These are phyloP conservation scores for Calcarisporium arbuscula DNA, from an alignment of 2,329 filamentous ascomycete species.

Conservation along the genomic window DNA sequence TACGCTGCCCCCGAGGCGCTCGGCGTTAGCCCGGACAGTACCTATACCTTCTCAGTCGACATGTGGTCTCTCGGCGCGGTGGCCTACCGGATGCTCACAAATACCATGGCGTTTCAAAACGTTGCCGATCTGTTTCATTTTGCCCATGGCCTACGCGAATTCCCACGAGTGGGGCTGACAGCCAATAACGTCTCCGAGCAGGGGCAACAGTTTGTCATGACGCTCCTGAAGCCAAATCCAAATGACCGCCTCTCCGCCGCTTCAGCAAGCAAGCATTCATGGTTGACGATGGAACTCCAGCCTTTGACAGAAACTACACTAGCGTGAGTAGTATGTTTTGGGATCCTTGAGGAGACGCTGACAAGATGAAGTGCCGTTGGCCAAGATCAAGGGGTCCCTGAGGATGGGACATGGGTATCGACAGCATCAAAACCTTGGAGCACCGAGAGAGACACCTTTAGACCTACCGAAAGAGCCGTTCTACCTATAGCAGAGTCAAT, in stretches of 20 bases:
- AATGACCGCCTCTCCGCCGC: background rate
- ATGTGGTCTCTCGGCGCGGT: slow-evolving; percentile 10
- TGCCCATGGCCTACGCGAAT: background rate
- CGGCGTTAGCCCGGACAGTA: background rate
- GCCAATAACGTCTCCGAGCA: background rate
- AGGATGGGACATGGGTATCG: background rate
- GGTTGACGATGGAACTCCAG: background rate
- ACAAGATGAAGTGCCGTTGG: background rate
- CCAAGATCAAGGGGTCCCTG: background rate
- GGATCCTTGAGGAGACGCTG: background rate
- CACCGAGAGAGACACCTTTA: no score
- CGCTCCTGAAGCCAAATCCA: background rate
- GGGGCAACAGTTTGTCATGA: background rate
- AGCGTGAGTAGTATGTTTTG: background rate
- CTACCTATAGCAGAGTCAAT: background rate
- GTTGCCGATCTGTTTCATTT: slow-evolving; percentile 2
- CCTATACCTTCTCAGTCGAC: slow-evolving; percentile 5
- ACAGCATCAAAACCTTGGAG: slow-evolving; percentile 3
- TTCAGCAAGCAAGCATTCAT: background rate
- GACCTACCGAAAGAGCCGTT: no score
- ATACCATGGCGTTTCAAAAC: slow-evolving; percentile 4
- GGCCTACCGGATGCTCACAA: slow-evolving; percentile 7
- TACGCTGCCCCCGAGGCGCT: slow-evolving; percentile 7
- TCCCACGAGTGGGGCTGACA: background rate
- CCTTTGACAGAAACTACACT: background rate